Evolutionary conservation across 768 basidiomycete genomes (phyloP), one percentile per base, ranked within the genome.

Genomic region (Calocera cornea): DNA sequence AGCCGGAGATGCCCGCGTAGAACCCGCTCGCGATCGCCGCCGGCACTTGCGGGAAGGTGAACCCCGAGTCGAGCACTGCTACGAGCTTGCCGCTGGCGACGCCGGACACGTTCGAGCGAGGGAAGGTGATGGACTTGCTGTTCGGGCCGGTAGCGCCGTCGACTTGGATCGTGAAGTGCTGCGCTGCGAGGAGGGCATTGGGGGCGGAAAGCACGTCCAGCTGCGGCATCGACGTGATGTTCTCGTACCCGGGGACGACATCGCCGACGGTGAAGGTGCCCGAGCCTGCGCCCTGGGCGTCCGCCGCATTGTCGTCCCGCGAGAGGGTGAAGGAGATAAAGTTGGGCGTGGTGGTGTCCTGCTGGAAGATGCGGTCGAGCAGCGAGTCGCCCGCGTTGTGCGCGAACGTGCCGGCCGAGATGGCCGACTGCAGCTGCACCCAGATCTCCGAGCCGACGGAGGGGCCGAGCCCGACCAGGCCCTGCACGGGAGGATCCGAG

Each of bases 21-120:
- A 92, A 89, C 22, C 87, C 87, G 70, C 91, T 87, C 2, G 88
- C 89, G 88, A 47, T 87, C 87, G 73, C 91, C 88, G 72, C 33
- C 3, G 47, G 31, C 38, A 88, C 80, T 73, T 88, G 87, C 16
- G 86, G 82, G 2, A 88, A 76, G 0, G 86, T 81, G 74, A 87
- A 89, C 0, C 68, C 68, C 31, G 65, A 66, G 34, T 68, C 68
- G 65, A 91, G 80, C 34, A 91, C 86, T n/a, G 84, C 88, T 14
- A 90, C 86, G 60, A 86, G 79, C 75, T 86, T 83, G 60, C 83
- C 83, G 65, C 79, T 75, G 0, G 86, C 87, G 19, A 86, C 86
- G 68, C 80, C 81, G 5, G 86, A 86, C 0, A 88, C 89, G 68
- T 88, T 86, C 2, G 88, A 88, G 16, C 82, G 76, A 27, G 54